A percentile compares a stretch with the other conserved stretches of the same genome.
These are phyloP conservation scores for Niebla homalea DNA, from an alignment of 495 filamentous ascomycete species.

Conservation along the genomic window DNA sequence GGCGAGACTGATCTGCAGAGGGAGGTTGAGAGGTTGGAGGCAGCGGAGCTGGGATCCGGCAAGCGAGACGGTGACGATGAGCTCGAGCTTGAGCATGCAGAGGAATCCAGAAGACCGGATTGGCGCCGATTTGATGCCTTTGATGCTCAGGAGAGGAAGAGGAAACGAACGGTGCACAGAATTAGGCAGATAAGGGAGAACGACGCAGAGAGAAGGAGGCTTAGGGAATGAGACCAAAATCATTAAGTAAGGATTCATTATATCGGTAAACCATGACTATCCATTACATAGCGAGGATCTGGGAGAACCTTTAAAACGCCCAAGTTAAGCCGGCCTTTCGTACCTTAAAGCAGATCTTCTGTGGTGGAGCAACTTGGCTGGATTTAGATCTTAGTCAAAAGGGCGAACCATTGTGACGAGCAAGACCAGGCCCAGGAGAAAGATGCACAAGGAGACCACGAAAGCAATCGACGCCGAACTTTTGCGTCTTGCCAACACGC, in stretches of 20 bases:
- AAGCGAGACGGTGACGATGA: background rate
- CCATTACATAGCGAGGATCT: too few relatives aligned
- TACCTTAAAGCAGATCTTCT: too few relatives aligned
- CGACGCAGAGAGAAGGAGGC: background rate
- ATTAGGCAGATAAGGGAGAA: slow-evolving; percentile 1
- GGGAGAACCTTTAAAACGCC: too few relatives aligned
- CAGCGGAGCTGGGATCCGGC: slow-evolving; percentile 10
- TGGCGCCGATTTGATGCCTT: background rate
- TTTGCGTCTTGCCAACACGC: slow-evolving; percentile 32
- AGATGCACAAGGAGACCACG: slow-evolving; percentile 25
- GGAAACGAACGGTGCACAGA: background rate
- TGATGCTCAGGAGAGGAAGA: background rate
- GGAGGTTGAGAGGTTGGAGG: slow-evolving; percentile 51
- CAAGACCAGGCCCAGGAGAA: slow-evolving; percentile 26
- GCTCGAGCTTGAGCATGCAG: background rate
- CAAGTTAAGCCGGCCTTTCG: too few relatives aligned
- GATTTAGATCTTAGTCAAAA: background rate
- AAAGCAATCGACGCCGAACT: slow-evolving; percentile 28
- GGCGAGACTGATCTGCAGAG: slow-evolving; percentile 55
- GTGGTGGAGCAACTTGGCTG: too few relatives aligned
- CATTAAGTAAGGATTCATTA: too few relatives aligned
- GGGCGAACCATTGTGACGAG: background rate
- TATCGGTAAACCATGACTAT: too few relatives aligned
- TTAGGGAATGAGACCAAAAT: background rate
- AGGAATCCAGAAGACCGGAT: background rate